Evolutionary conservation across 208 protist genomes (phyloP), one percentile per base, ranked within the genome.

Genomic region (Trypanosoma brucei): DNA sequence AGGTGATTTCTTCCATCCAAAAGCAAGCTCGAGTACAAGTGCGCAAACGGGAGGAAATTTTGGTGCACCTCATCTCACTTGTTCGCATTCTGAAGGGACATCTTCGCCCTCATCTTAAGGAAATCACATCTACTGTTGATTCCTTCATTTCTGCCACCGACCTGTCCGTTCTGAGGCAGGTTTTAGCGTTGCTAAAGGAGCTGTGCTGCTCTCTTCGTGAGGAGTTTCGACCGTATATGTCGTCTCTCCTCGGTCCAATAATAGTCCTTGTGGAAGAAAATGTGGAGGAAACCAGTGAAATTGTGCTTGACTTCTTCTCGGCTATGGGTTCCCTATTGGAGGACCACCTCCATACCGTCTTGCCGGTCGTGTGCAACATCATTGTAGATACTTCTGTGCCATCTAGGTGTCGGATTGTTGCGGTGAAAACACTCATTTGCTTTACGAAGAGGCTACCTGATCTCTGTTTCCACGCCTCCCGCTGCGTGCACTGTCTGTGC

Each of bases 401-500:
- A 45, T 36, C 76, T 53, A 62, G 62, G 8, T 90, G 76, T 72
- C 76, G 90, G 3, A 68, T 68, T 13, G 79, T 70, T 2, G 86
- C 90, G 8, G 59, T 89, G 2, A 67, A 80, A 38, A 81, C 83
- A 49, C 76, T 95, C 50, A 70, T 81, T 33, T 72, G 83, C 65
- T 93, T 95, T 66, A 83, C 86, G 35, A 69, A 69, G 40, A 76
- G 75, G 30, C 67, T 95, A 44, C 74, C 84, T 3, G 75, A 72
- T 33, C 59, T 95, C 46, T 68, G 78, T 36, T 81, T 86, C 44
- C 81, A 93, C 70, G 82, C 86, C 8, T 80, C 90, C 7, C 84
- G 85, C 34, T 89, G 78, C 71, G 72, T 93, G 33, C 84, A 93
- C 73, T 88, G 81, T 63, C 68, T 95, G 22, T 92, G 84, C 66